Percentiles rank a stretch among this genome's conserved stretches.
Evolutionary conservation across 306 rosid genomes (phyloP).

Genomic region (Senna siamea): DNA sequence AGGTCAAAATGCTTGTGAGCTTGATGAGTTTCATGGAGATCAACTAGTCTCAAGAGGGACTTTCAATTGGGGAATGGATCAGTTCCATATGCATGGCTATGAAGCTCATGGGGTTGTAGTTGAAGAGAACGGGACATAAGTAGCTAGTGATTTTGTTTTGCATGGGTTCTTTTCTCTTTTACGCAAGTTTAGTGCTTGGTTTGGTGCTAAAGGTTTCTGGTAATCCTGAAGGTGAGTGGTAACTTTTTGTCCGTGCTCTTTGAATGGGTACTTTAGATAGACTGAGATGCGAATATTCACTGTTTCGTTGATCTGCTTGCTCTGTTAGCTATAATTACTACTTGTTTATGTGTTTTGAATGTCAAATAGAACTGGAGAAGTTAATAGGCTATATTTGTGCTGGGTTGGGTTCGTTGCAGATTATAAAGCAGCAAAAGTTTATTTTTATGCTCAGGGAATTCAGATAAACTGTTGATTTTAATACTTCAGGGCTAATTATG

Average conservation of each 20-base stretch:
- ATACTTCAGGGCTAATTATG: not conserved
- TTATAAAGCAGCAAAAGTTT: no score
- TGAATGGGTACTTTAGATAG: not conserved
- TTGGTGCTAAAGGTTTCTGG: slow-evolving; percentile 39
- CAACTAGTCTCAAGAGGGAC: not conserved
- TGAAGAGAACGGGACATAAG: no score
- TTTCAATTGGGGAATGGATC: not conserved
- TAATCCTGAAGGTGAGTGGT: slow-evolving; percentile 40
- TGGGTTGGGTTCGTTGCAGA: not conserved
- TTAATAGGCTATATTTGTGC: not conserved
- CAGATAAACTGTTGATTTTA: not conserved
- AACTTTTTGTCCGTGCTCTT: not conserved
- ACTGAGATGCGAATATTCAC: not conserved
- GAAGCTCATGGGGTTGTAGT: slow-evolving; percentile 5
- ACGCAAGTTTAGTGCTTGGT: not conserved
- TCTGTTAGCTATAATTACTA: not conserved
- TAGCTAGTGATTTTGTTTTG: slow-evolving; percentile 35
- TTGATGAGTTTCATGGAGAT: slow-evolving; percentile 20
- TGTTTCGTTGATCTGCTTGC: not conserved
- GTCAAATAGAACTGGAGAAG: not conserved
- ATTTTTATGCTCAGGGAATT: not conserved
- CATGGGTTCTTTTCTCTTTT: slow-evolving; percentile 23
- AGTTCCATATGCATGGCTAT: not conserved
- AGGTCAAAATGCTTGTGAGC: slow-evolving; percentile 27
- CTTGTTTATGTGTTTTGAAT: slow-evolving; percentile 7